Evolutionary conservation across 306 rosid genomes (phyloP), one percentile per base, ranked within the genome.

Genomic region (Pyrus communis): DNA sequence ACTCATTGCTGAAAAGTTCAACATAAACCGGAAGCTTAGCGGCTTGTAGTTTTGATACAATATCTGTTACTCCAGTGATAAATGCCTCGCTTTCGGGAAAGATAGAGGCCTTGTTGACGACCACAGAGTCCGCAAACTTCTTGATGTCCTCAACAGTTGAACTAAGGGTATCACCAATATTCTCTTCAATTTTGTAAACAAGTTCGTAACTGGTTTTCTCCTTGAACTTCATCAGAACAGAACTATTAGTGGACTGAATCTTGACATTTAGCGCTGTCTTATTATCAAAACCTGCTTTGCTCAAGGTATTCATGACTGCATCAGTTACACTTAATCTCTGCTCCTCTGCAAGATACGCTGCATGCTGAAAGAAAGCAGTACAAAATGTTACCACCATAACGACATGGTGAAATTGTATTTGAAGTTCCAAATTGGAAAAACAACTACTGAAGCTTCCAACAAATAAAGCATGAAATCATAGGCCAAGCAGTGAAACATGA

Each of bases 1-100:
- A 96, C 89, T 96, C 99, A 72, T 96, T 93, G 90, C 88, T 89
- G 86, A 96, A 96, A 77, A 78, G 74, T 85, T 89, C 93, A 12
- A 87, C 97, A 43, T 88, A 96, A 68, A 96, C 90, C 7, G 90
- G 77, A 83, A 96, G 87, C 60, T 91, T 86, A 11, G 55, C 57
- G 21, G 84, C 73, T 66, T 86, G 60, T 42, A 96, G 79, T 86
- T 62, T 84, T 4, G 69, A 19, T 60, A 88, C 86, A 25, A 75
- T 85, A 9, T 58, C 23, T 22, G 98, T 86, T 28, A 23, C 2
- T 61, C 75, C 25, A 10, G 57, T 63, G 78, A 86, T 11, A 81
- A 86, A 96, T 12, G 25, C 27, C 2, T 0, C 0, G 45, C 14
- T 85, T 7, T 1, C 46, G 40, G 97, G 85, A 68, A 78, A 70